Conservation (phyloP, 352 stramenopile genomes). For the Phytophthora nicotianae region DNA sequence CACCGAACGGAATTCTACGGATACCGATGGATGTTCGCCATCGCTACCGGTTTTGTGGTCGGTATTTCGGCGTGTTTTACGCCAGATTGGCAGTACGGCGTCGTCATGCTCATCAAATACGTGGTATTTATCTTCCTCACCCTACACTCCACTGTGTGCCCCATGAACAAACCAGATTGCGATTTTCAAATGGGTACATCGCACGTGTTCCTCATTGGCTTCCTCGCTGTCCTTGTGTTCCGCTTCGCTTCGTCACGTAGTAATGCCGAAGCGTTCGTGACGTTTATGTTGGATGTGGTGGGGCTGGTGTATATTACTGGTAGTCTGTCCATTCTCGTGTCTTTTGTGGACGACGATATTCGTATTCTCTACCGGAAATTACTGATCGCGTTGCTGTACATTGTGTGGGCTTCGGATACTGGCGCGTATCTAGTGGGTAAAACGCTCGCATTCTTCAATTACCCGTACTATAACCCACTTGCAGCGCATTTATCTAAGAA, state of each 20-base stretch:
- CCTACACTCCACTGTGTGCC: constrained; percentile 55
- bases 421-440: constrained; percentile 93
- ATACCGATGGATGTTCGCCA: constrained; percentile 43
- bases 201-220: constrained; percentile 37
- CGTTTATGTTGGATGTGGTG: constrained; percentile 52
- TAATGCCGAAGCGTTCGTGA: constrained; percentile 38
- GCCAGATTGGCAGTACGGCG: constrained; percentile 48
- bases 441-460: constrained; percentile 83
- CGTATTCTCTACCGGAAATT: constrained; percentile 55
- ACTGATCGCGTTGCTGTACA: constrained; percentile 64
- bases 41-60: constrained; percentile 38
- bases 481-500: constrained; percentile 93
- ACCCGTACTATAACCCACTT: constrained; percentile 76
- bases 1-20: constrained; percentile 50
- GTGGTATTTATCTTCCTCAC: constrained; percentile 52
- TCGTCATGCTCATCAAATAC: constrained; percentile 48
- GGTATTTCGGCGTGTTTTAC: constrained; percentile 47
- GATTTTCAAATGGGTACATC: constrained; percentile 31
- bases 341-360: constrained; percentile 62
- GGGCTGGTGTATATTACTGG: constrained; percentile 63
- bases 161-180: constrained; percentile 53
- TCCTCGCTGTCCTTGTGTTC: constrained; percentile 46
- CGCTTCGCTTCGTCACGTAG: constrained; percentile 37
- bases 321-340: constrained; percentile 50
- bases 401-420: constrained; percentile 86